Evolutionary conservation across 257 asterid species (phyloP).

Genomic region (Solanum clarkiae): DNA sequence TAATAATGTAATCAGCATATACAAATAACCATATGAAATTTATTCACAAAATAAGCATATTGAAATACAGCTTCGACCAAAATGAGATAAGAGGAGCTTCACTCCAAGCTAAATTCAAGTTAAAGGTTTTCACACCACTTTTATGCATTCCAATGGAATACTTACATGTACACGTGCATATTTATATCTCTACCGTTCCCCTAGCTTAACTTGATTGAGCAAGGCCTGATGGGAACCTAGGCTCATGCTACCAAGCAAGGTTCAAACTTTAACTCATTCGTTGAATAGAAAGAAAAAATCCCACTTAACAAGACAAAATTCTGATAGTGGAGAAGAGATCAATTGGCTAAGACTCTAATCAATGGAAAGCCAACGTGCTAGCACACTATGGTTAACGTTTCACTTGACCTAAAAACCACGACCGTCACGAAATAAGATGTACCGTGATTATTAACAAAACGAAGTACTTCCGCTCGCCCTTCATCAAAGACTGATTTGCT

Average conservation of each 20-base stretch:
- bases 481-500: conserved; percentile 74
- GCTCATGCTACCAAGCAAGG: neutral
- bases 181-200: neutral
- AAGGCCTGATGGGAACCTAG: neutral
- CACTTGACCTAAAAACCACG: neutral
- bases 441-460: conserved; percentile 89
- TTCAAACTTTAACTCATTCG: neutral
- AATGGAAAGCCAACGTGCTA: neutral
- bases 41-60: neutral
- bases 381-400: neutral
- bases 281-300: neutral
- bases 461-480: conserved; percentile 62
- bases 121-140: neutral
- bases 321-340: neutral
- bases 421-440: neutral
- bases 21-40: neutral
- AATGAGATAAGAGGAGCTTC: neutral
- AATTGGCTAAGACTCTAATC: neutral
- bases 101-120: neutral
- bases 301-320: neutral
- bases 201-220: neutral
- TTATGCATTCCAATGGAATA: neutral
- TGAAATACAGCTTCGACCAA: neutral
- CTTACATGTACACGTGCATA: neutral
- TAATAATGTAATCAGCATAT: neutral